These are phyloP conservation scores for Fusarium sp. DNA, from an alignment of 2,329 filamentous ascomycete genomes.

Conservation along the genomic window DNA sequence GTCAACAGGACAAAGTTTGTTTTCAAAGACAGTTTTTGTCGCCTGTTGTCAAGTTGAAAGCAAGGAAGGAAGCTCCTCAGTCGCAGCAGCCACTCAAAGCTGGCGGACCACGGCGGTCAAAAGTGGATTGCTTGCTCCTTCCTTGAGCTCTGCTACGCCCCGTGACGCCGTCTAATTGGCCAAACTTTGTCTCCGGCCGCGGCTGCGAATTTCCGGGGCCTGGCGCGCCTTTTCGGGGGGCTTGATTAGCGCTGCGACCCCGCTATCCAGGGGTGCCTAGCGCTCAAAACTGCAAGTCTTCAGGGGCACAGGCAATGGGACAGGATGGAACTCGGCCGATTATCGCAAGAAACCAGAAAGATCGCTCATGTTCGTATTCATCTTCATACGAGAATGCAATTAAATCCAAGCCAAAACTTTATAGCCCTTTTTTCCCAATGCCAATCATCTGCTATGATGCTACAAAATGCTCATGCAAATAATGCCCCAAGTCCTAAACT, in stretches of 20 bases:
- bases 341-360: background rate
- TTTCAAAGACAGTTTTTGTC: conserved; percentile 3
- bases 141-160: conserved; percentile 11
- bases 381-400: background rate
- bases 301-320: conserved; percentile 16
- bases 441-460: background rate
- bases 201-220: conserved; percentile 27
- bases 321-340: conserved; percentile 11
- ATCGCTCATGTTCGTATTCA: conserved; percentile 20
- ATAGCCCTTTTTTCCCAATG: conserved; percentile 11
- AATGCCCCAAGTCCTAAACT: conserved; percentile 6
- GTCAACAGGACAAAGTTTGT: conserved; percentile 4
- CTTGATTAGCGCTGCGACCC: conserved; percentile 31
- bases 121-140: background rate
- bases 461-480: conserved; percentile 8
- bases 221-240: conserved; percentile 4
- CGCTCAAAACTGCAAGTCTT: conserved; percentile 17
- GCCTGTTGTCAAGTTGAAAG: conserved; percentile 12
- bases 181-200: conserved; percentile 18
- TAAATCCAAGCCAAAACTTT: conserved; percentile 14
- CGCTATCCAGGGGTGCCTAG: conserved; percentile 34
- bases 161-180: conserved; percentile 24
- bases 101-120: conserved; percentile 13
- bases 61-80: conserved; percentile 4
- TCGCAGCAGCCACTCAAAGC: conserved; percentile 21